phyloP scores from a whole-genome alignment of 2,329 filamentous ascomycete genomes.

The Aspergillus caelatus region DNA sequence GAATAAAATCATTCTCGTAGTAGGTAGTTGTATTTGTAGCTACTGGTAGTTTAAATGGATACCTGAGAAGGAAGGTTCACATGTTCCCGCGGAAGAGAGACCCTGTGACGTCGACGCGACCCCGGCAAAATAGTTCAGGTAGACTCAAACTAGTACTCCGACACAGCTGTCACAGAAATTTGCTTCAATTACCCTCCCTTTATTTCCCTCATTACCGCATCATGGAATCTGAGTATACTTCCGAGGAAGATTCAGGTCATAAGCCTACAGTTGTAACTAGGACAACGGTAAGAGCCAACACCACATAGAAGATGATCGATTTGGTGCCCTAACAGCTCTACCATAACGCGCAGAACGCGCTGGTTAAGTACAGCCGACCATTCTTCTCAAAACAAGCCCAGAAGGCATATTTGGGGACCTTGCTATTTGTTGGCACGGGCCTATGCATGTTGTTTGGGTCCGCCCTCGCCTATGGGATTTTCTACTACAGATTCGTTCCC shows the following conservation, averaged over 20 bases:
- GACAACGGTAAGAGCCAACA: constrained; percentile 18
- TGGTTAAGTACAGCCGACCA: constrained; percentile 57
- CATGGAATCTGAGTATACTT: constrained; percentile 19
- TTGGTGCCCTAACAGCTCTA: not conserved
- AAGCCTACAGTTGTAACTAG: constrained; percentile 12
- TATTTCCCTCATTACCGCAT: constrained; percentile 4
- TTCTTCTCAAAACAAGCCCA: constrained; percentile 64
- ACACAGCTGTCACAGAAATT: not conserved
- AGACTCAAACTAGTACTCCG: not conserved
- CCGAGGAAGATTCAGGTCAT: constrained; percentile 14
- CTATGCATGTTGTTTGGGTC: constrained; percentile 61
- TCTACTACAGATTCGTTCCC: constrained; percentile 71
- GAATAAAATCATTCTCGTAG: not conserved
- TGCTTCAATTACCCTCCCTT: constrained; percentile 3
- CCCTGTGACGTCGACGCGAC: constrained; percentile 22
- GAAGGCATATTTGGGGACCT: constrained; percentile 64
- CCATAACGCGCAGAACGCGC: constrained; percentile 49
- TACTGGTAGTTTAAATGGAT: not conserved
- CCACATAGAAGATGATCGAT: not conserved
- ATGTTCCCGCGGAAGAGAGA: not conserved
- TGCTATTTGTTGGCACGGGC: constrained; percentile 57
- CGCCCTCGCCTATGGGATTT: constrained; percentile 63
- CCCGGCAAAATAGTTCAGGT: not conserved
- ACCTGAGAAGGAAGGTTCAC: not conserved
- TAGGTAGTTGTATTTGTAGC: not conserved